Conservation (phyloP, 257 asterid species). For the Lycium ferocissimum region DNA sequence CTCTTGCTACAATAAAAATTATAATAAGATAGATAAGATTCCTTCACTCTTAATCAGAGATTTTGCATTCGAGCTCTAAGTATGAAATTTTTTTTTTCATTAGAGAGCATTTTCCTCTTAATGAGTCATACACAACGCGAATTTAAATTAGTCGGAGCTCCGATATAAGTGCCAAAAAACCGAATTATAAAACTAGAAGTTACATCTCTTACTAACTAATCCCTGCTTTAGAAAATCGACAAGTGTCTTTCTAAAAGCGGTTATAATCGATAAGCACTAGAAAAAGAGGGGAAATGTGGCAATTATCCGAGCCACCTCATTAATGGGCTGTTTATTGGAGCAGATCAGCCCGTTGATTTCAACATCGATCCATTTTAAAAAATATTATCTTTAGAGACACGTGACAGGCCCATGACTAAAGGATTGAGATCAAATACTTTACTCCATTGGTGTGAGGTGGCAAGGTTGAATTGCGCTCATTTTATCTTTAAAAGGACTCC, state of each 20-base stretch:
- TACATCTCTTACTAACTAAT: slow-evolving; percentile 22
- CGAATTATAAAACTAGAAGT: too few species aligned
- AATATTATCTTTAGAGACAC: not conserved
- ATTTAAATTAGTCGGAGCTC: too few species aligned
- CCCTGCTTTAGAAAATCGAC: not conserved
- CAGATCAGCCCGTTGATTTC: slow-evolving; percentile 26
- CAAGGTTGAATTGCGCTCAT: not conserved
- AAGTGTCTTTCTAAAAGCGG: not conserved
- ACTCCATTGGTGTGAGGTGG: not conserved
- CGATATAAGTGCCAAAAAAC: too few species aligned
- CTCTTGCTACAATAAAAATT: not conserved
- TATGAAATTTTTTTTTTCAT: too few species aligned
- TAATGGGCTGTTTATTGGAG: slow-evolving; percentile 35
- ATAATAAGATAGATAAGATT: too few species aligned
- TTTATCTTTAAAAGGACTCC: not conserved
- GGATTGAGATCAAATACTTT: too few species aligned
- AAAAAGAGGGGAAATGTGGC: slow-evolving; percentile 36
- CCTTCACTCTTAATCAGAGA: too few species aligned
- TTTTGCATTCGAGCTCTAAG: too few species aligned
- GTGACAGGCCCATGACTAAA: too few species aligned
- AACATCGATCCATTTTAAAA: slow-evolving; percentile 11
- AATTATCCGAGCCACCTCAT: slow-evolving; percentile 55
- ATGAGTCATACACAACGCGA: too few species aligned
- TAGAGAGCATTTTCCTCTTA: too few species aligned
- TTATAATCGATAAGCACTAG: slow-evolving; percentile 45